Percentiles rank a stretch among this genome's conserved stretches.
These are phyloP conservation scores for Cetradonia linearis DNA, from an alignment of 495 filamentous ascomycete species.

Conservation along the genomic window DNA sequence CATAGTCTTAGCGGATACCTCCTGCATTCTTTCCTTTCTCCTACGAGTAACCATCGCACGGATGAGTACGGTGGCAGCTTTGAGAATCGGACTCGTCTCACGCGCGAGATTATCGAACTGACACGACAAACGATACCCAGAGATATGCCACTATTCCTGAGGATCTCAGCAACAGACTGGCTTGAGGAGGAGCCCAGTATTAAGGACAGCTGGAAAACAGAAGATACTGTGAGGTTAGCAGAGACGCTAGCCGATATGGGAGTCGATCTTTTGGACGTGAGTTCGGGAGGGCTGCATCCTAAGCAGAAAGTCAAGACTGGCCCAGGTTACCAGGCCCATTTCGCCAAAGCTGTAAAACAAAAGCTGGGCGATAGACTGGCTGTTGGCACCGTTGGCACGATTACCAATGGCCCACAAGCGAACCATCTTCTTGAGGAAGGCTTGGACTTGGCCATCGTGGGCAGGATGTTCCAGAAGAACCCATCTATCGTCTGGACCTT, in stretches of 20 bases:
- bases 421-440: conserved; percentile 43
- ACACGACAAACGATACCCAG: conserved; percentile 35
- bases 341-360: conserved; percentile 52
- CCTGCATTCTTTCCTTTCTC: conserved; percentile 53
- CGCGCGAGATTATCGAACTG: conserved; percentile 41
- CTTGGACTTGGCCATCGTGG: conserved; percentile 51
- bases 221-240: conserved; percentile 47
- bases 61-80: conserved; percentile 56
- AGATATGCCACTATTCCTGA: conserved; percentile 55
- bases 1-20: conserved; percentile 50
- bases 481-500: conserved; percentile 57
- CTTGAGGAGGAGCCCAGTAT: conserved; percentile 37
- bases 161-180: conserved; percentile 52
- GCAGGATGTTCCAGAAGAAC: conserved; percentile 60
- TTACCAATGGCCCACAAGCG: conserved; percentile 47
- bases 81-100: conserved; percentile 46
- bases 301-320: conserved; percentile 47
- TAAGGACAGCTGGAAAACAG: conserved; percentile 46
- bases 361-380: conserved; percentile 48
- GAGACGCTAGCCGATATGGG: conserved; percentile 42
- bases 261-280: conserved; percentile 57
- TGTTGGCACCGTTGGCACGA: conserved; percentile 53
- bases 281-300: conserved; percentile 48
- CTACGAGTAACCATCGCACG: conserved; percentile 49
- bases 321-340: conserved; percentile 58